Evolutionary conservation across 2,329 filamentous ascomycete species (phyloP).

Genomic region (Graphilbum fragrans): DNA sequence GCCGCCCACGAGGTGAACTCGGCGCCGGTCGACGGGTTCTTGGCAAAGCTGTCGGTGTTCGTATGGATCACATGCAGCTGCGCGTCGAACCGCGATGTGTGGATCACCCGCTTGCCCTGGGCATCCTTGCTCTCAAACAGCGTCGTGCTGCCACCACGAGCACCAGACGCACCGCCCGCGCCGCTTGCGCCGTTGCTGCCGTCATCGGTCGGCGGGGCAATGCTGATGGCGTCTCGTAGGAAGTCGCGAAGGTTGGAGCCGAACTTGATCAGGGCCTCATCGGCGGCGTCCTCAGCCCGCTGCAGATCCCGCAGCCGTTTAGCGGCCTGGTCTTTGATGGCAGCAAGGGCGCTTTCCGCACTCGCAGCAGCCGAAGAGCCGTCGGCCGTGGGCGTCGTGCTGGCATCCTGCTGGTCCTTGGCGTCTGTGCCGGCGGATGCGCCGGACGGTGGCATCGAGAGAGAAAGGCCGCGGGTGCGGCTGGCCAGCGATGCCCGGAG

Average conservation of each 20-base stretch:
- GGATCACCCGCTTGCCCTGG: constrained; percentile 82
- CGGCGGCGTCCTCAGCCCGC: constrained; percentile 85
- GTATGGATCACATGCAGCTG: constrained; percentile 94
- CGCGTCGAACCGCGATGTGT: constrained; percentile 87
- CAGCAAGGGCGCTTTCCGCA: constrained; percentile 49
- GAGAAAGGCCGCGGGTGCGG: constrained; percentile 61
- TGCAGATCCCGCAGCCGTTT: constrained; percentile 83
- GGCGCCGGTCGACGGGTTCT: constrained; percentile 57
- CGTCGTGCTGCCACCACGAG: constrained; percentile 34
- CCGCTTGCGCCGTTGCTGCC: constrained; percentile 19
- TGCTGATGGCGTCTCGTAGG: constrained; percentile 77
- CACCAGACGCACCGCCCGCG: constrained; percentile 16
- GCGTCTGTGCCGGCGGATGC: constrained; percentile 12
- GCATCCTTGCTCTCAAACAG: constrained; percentile 92
- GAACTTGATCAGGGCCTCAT: constrained; percentile 87
- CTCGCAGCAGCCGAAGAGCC: constrained; percentile 8
- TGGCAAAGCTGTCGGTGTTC: constrained; percentile 65
- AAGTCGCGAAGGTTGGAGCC: constrained; percentile 84
- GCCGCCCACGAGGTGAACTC: constrained; percentile 65
- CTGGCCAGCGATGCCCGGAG: constrained; percentile 56
- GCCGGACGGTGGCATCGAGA: constrained; percentile 30
- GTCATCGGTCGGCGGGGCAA: constrained; percentile 57
- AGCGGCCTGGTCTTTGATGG: constrained; percentile 64
- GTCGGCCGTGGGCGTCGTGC: constrained; percentile 32
- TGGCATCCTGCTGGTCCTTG: neutral